Evolutionary conservation across 1,139 yeast species (phyloP).

Genomic region (Pichia sp.): DNA sequence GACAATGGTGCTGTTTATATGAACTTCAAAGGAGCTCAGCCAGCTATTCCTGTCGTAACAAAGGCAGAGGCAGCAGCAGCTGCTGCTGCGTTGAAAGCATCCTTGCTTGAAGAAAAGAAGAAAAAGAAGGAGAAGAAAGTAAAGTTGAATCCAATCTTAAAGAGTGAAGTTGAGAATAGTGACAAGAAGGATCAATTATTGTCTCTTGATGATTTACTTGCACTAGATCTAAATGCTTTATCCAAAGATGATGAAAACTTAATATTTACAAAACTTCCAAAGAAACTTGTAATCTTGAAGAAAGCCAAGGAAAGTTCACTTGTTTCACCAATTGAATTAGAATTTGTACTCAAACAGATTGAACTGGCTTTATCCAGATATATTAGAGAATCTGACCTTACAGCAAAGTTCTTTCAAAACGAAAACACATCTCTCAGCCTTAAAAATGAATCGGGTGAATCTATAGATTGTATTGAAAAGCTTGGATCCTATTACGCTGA

Average conservation of each 20-base stretch:
- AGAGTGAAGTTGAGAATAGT: conserved; percentile 8
- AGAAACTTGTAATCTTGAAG: conserved; percentile 20
- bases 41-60: conserved; percentile 56
- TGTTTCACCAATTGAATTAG: conserved; percentile 15
- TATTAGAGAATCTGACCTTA: conserved; percentile 15
- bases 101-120: conserved; percentile 7
- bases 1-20: conserved; percentile 53
- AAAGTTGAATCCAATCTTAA: conserved; percentile 13
- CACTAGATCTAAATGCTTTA: conserved; percentile 20
- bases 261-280: conserved; percentile 21
- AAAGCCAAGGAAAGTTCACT: conserved; percentile 16
- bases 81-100: conserved; percentile 15
- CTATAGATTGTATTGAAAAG: conserved; percentile 13
- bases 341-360: conserved; percentile 6
- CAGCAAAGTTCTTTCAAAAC: conserved; percentile 13
- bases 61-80: conserved; percentile 13
- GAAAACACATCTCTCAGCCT: conserved; percentile 11
- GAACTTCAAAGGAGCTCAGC: conserved; percentile 37
- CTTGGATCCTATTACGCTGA: conserved; percentile 20
- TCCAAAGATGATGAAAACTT: conserved; percentile 17
- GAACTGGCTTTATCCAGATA: conserved; percentile 15
- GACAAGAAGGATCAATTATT: conserved; percentile 8
- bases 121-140: conserved; percentile 9
- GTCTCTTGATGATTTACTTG: conserved; percentile 24
- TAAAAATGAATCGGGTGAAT: conserved; percentile 10